These are phyloP conservation scores for Angophora floribunda DNA, from an alignment of 345 rosid species.

Conservation along the genomic window DNA sequence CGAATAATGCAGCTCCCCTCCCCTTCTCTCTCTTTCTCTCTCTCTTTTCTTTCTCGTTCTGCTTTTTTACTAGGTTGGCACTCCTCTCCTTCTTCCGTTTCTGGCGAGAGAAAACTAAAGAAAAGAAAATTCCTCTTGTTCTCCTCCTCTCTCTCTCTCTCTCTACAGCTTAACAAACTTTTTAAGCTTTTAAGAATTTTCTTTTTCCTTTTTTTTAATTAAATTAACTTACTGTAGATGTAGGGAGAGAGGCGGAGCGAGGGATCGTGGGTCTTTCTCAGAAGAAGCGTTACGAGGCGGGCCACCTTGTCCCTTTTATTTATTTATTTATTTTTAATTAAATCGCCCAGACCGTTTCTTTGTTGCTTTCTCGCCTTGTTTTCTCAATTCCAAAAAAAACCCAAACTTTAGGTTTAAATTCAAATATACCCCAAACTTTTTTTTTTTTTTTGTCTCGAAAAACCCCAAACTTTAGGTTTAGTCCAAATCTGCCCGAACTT, in stretches of 20 bases:
- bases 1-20: conserved; percentile 3
- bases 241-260: background rate
- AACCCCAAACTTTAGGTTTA: too few species aligned
- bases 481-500: too few species aligned
- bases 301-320: background rate
- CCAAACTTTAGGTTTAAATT: too few species aligned
- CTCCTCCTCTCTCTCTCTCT: background rate
- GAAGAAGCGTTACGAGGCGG: background rate
- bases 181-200: background rate
- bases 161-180: background rate
- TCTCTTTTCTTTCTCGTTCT: conserved; percentile 4
- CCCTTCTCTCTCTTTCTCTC: background rate
- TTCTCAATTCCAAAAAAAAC: too few species aligned
- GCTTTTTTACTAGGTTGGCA: background rate
- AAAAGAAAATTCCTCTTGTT: background rate
- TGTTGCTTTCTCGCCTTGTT: background rate
- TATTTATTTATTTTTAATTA: too few species aligned
- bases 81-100: background rate
- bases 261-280: background rate
- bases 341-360: background rate
- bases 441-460: too few species aligned
- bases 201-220: background rate
- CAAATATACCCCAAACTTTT: too few species aligned
- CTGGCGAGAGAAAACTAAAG: background rate
- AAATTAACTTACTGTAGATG: background rate